Evolutionary conservation across 768 basidiomycete species (phyloP), one percentile per base, ranked within the genome.

Genomic region (Crassisporium funariophilum): DNA sequence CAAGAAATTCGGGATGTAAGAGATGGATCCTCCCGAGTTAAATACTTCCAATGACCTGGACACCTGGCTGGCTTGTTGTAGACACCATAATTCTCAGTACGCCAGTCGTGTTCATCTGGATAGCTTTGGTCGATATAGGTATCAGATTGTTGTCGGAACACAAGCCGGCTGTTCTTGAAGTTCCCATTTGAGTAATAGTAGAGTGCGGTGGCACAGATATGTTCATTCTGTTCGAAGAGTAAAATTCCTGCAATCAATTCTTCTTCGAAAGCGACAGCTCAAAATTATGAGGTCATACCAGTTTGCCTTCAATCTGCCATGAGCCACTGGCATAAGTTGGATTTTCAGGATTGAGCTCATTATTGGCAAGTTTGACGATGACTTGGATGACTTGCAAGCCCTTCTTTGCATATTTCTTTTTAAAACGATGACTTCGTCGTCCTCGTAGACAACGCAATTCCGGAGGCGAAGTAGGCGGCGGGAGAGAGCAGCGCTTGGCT

Each of bases 1-100:
- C 24, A 66, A 60, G 38, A 68, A 47, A 49, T 71, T 72, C 7
- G 70, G 72, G 49, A 72, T 2, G 61, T 61, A 36, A 72, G 49
- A 24, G 61, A 50, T 7, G 70, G 58, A 5, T 62, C 64, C 44
- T 63, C 56, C 2, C 46, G 49, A 9, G 70, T 66, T 54, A 47
- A 11, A 73, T 50, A 1, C 52, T 31, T 2, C 71, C 71, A 13
- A 66, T 31, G n/a, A 53, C 35, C 49, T 64, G 57, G 0, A 65
- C 34, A 4, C 42, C 49, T 17, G 55, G 31, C 11, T 41, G 58
- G n/a, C n/a, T n/a, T n/a, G n/a, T n/a, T 11, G 21, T 48, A 24
- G 10, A 50, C 48, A 12, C 58, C 59, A 41, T 52, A 62, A 37
- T 65, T 35, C 13, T 16, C 49, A 2, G 35, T n/a, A 5, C 62